Conservation (phyloP, 768 basidiomycete genomes). For the Panaeolus papilionaceus region DNA sequence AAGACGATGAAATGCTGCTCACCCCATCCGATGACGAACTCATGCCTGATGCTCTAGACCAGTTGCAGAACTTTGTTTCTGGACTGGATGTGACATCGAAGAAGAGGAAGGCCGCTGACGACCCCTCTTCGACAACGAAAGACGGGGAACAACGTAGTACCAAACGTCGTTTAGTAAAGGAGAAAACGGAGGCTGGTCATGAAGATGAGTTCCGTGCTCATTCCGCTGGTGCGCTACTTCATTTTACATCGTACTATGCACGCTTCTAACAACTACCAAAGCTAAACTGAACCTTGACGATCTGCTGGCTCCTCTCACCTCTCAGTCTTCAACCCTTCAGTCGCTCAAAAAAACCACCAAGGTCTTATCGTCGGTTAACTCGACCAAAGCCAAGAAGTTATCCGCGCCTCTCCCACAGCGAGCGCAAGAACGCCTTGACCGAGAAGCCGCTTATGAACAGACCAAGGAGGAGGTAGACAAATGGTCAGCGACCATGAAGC, state of each 20-base stretch:
- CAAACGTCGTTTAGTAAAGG: constrained; percentile 69
- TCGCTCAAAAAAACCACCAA: constrained; percentile 77
- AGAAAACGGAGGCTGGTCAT: constrained; percentile 78
- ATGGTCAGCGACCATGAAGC: constrained; percentile 92
- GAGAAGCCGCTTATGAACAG: constrained; percentile 93
- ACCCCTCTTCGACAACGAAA: constrained; percentile 30
- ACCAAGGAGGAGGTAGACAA: constrained; percentile 93
- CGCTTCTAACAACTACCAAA: constrained; percentile 34
- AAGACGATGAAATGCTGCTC: constrained; percentile 52
- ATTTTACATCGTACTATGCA: constrained; percentile 18
- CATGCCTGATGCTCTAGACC: constrained; percentile 65
- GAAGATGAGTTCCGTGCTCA: constrained; percentile 82
- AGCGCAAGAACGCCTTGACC: constrained; percentile 87
- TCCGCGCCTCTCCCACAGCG: constrained; percentile 87
- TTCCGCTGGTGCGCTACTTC: constrained; percentile 44
- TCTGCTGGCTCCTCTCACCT: constrained; percentile 74
- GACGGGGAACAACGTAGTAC: constrained; percentile 37
- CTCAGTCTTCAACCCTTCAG: constrained; percentile 65
- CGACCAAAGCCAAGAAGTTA: constrained; percentile 63
- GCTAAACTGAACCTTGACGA: constrained; percentile 72
- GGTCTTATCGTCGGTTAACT: constrained; percentile 56
- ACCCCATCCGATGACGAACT: constrained; percentile 58
- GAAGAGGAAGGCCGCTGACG: constrained; percentile 74
- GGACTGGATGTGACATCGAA: constrained; percentile 62
- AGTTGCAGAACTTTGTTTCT: constrained; percentile 76